Evolutionary conservation across 2,329 filamentous ascomycete species (phyloP).

Genomic region (Paraconiothyrium brasiliense): DNA sequence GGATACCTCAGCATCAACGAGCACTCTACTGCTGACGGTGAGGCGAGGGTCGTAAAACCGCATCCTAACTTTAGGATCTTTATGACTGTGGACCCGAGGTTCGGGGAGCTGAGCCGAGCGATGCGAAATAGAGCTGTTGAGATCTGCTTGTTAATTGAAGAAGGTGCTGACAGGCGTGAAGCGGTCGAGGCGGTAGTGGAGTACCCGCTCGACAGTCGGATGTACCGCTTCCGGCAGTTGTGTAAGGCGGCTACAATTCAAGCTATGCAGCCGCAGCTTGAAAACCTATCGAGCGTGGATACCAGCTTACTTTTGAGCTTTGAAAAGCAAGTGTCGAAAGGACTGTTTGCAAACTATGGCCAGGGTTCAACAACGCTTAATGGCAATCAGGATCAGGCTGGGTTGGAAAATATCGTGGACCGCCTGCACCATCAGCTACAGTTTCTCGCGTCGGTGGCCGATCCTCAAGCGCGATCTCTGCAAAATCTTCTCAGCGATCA

Average conservation of each 20-base stretch:
- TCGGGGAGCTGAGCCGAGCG: conserved; percentile 92
- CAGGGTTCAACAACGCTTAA: background rate
- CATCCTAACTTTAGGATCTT: conserved; percentile 92
- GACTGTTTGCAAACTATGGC: conserved; percentile 20
- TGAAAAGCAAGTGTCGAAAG: conserved; percentile 34
- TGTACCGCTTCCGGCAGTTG: conserved; percentile 52
- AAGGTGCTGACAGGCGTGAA: conserved; percentile 8
- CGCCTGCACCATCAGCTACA: conserved; percentile 32
- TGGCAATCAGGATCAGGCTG: conserved; percentile 6
- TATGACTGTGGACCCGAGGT: conserved; percentile 88
- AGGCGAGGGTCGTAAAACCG: conserved; percentile 80
- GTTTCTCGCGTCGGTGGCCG: conserved; percentile 42
- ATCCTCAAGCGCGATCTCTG: conserved; percentile 21
- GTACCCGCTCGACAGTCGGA: conserved; percentile 49
- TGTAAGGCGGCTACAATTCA: conserved; percentile 20
- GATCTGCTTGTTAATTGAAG: conserved; percentile 70
- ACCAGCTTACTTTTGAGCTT: conserved; percentile 40
- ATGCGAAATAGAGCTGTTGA: conserved; percentile 97
- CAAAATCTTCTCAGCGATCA: conserved; percentile 15
- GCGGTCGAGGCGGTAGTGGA: conserved; percentile 15
- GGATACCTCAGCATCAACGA: conserved; percentile 92
- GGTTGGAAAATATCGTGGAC: conserved; percentile 1
- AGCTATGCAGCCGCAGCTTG: conserved; percentile 37
- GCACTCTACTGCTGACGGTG: conserved; percentile 83
- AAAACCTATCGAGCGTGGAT: conserved; percentile 50